Evolutionary conservation across 805 yeast species (phyloP), one percentile per base, ranked within the genome.

Genomic region (Yamadazyma endophytica): DNA sequence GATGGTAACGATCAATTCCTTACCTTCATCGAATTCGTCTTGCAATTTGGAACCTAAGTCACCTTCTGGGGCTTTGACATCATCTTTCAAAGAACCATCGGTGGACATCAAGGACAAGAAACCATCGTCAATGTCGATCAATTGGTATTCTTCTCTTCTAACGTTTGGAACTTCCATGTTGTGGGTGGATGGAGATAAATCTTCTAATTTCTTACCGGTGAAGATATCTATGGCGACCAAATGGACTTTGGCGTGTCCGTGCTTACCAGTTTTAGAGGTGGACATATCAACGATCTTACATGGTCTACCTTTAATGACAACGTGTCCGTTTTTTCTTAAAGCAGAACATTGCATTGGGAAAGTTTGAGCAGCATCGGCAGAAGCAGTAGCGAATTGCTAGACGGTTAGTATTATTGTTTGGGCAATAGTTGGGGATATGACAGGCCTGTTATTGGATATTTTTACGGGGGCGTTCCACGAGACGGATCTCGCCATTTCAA

Each of bases 231-330:
- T 81, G 65, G 97, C 97, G 52, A 92, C 97, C 75, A 92, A 80
- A 75, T 92, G 97, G 71, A 92, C 98, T 82, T 92, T 92, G 69
- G 98, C 98, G 92, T 92, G 98, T 77, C 98, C 98, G 84, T 92
- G 98, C 97, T 92, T 92, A 76, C 98, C 98, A 57, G 98, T 92
- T 84, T 92, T 92, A 62, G 98, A 92, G 64, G 98, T 92, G 46
- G 98, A 92, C 98, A 92, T 92, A 70, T 92, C 98, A 59, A 92
- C 95, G 71, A 92, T 92, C 82, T 92, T 92, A 81, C 97, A 92
- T 68, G 98, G 98, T 81, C 98, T 94, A 62, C 86, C 77, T 79
- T 92, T 92, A 77, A 90, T 92, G 56, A 82, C 94, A 66, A 92
- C 98, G 82, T 86, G 94, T 64, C 98, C 98, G 79, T 79, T 84